Evolutionary conservation across 2,329 filamentous ascomycete genomes (phyloP), one percentile per base, ranked within the genome.

Genomic region (Didymosphaeria variabile): DNA sequence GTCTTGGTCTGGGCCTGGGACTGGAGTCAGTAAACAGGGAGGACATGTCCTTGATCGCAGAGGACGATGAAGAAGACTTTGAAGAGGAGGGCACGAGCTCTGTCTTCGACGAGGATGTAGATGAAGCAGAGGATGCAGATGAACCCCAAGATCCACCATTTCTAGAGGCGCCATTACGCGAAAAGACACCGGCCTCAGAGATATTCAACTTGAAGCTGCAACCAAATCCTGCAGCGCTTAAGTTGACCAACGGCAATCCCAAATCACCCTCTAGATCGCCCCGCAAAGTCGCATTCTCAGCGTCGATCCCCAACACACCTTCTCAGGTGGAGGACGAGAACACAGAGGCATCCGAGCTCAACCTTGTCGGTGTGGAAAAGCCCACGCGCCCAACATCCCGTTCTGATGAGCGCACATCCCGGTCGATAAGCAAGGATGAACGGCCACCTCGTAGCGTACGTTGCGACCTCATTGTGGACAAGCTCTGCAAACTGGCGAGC

Each of bases 1-100:
- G 91, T 1, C 73, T 84, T 40, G 80, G 80, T 0, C 78, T 93
- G 42, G 85, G 87, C 6, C 81, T 90, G 19, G 71, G 80, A 52
- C 62, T 82, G 60, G 64, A 75, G 49, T 62, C 72, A 52, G 61
- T 75, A 59, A 70, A 67, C 42, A 67, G 65, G n/a, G 72, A 72
- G 36, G 71, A 72, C 7, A 67, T 71, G 1, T 75, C 75, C 3
- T 67, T 73, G 10, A 60, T 74, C 1, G 63, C 63, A 5, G 70
- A 74, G 23, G 66, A 67, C 12, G 66, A 64, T 17, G 62, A 67
- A 6, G 68, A 66, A 23, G 61, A 71, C 15, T 57, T 51, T 26
- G 64, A 62, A 26, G 71, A 70, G 15, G 64, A 60, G 17, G 69
- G 61, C 3, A 66, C 62, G 23, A 77, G 71, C 61, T 74, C 72